Evolutionary conservation across 106 monocot species (phyloP).

Genomic region (Allium cepa): DNA sequence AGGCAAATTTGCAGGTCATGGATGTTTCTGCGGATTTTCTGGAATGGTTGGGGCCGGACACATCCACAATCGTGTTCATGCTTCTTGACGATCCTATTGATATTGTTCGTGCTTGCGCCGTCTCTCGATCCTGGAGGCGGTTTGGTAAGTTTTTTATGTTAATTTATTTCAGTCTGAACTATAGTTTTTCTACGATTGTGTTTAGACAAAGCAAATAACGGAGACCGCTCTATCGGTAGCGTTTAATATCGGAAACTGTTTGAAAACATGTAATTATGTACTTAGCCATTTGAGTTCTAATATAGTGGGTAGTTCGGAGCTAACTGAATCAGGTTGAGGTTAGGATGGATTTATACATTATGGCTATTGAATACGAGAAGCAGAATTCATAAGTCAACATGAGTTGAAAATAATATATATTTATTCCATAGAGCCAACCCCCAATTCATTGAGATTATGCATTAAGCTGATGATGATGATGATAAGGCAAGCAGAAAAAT

Average conservation of each 20-base stretch:
- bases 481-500: too few relatives aligned
- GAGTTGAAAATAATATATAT: too few relatives aligned
- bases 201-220: background rate
- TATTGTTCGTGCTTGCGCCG: constrained; percentile 35
- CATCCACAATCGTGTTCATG: constrained; percentile 16
- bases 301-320: too few relatives aligned
- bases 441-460: too few relatives aligned
- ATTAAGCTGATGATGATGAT: too few relatives aligned
- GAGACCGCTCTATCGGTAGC: background rate
- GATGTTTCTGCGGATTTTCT: constrained; percentile 31
- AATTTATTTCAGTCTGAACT: background rate
- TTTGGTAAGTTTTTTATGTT: constrained; percentile 24
- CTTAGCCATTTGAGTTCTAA: too few relatives aligned
- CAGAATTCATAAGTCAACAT: too few relatives aligned
- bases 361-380: too few relatives aligned
- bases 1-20: background rate
- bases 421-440: too few relatives aligned
- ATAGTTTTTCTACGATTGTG: background rate
- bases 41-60: constrained; percentile 38
- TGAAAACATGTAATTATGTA: background rate
- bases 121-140: constrained; percentile 45
- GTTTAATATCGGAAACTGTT: background rate
- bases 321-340: too few relatives aligned
- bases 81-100: constrained; percentile 30
- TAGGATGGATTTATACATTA: too few relatives aligned